phyloP scores from a whole-genome alignment of 441 rosid genomes.

The Capsella rubella region DNA sequence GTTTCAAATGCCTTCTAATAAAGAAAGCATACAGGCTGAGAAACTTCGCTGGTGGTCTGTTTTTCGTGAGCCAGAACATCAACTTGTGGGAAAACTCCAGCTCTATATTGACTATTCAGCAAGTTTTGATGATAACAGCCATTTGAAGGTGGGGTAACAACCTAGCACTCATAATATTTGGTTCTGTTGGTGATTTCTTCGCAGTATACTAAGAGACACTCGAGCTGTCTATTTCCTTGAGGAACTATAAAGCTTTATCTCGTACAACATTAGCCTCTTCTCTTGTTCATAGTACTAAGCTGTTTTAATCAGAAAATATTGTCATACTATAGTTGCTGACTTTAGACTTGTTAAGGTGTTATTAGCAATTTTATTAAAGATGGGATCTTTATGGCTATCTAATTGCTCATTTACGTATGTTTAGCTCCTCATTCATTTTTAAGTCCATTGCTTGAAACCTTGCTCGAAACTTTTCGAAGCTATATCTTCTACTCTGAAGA shows the following conservation, averaged over 20 bases:
- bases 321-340: not conserved
- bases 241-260: conserved; percentile 17
- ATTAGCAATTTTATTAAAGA: not conserved
- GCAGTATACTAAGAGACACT: conserved; percentile 24
- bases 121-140: conserved; percentile 80
- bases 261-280: conserved; percentile 16
- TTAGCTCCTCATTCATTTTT: conserved; percentile 19
- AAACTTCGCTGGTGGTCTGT: conserved; percentile 98
- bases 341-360: conserved; percentile 5
- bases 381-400: not conserved
- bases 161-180: conserved; percentile 25
- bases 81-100: conserved; percentile 88
- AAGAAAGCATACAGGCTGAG: conserved; percentile 71
- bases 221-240: conserved; percentile 12
- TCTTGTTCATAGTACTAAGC: not conserved
- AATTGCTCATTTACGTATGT: conserved; percentile 20
- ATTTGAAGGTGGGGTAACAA: conserved; percentile 70
- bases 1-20: conserved; percentile 46
- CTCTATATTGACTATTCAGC: conserved; percentile 83
- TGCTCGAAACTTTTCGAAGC: not conserved
- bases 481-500: conserved; percentile 10
- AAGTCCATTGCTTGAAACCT: not conserved
- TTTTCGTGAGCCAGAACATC: conserved; percentile 94
- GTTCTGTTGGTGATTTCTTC: conserved; percentile 20
- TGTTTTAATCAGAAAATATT: not conserved